These are phyloP conservation scores for Phoma herbarum DNA, from an alignment of 2,329 filamentous ascomycete genomes.

Conservation along the genomic window DNA sequence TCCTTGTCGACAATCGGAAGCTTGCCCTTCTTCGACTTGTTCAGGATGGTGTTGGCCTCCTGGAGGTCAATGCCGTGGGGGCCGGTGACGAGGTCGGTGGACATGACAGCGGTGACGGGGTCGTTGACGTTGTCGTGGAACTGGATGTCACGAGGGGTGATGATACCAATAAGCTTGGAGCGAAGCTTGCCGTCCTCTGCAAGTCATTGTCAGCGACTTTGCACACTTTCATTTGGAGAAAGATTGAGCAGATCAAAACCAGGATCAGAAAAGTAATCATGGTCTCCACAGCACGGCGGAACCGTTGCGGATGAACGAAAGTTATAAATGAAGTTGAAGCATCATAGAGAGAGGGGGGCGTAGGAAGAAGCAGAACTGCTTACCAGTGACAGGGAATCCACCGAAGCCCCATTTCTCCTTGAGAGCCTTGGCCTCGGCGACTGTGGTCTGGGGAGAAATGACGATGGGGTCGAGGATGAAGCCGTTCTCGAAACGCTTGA, in stretches of 20 bases:
- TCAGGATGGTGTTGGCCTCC: slow-evolving; percentile 92
- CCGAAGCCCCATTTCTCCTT: slow-evolving; percentile 99
- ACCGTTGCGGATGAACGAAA: slow-evolving; percentile 99
- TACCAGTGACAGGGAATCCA: slow-evolving; percentile 98
- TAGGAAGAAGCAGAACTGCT: slow-evolving; percentile 53
- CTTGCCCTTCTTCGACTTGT: slow-evolving; percentile 98
- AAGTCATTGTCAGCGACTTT: slow-evolving; percentile 33
- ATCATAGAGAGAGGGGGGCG: slow-evolving; percentile 68
- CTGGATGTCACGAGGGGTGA: slow-evolving; percentile 97
- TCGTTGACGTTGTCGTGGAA: slow-evolving; percentile 81
- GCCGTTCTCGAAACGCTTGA: slow-evolving; percentile 99
- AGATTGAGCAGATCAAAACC: slow-evolving; percentile 15
- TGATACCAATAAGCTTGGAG: slow-evolving; percentile 95
- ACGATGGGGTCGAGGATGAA: slow-evolving; percentile 98
- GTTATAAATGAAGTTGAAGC: slow-evolving; percentile 81
- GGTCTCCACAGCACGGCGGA: slow-evolving; percentile 84
- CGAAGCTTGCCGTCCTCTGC: slow-evolving; percentile 90
- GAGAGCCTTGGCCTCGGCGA: slow-evolving; percentile 87
- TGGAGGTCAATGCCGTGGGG: slow-evolving; percentile 80
- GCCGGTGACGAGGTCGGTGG: slow-evolving; percentile 91
- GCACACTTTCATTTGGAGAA: slow-evolving; percentile 4
- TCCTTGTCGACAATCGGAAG: slow-evolving; percentile 87
- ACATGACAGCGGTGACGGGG: slow-evolving; percentile 90
- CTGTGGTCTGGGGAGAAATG: slow-evolving; percentile 84
- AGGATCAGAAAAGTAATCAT: slow-evolving; percentile 60